These are phyloP conservation scores for Nicotiana attenuata DNA, from an alignment of 257 asterid species.

Conservation along the genomic window DNA sequence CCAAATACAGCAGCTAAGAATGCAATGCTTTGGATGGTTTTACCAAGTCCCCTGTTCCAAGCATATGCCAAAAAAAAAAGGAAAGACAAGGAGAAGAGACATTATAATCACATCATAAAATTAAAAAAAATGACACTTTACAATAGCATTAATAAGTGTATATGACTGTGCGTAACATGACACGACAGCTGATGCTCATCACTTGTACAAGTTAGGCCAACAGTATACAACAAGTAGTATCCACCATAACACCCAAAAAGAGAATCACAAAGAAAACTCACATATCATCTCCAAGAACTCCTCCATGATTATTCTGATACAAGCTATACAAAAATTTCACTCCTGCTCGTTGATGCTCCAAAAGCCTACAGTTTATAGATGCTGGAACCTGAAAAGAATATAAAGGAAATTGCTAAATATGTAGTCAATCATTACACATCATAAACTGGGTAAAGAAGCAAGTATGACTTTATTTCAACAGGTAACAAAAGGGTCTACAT, in stretches of 20 bases:
- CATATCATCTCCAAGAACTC: constrained; percentile 96
- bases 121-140: neutral
- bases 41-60: constrained; percentile 85
- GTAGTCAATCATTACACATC: constrained; percentile 6
- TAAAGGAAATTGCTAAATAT: neutral
- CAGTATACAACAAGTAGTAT: neutral
- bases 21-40: constrained; percentile 93
- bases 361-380: constrained; percentile 79
- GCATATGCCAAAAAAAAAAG: constrained; percentile 3
- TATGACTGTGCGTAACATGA: neutral
- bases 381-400: constrained; percentile 67
- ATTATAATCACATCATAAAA: neutral
- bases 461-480: neutral
- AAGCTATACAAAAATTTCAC: constrained; percentile 69
- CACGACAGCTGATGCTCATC: neutral
- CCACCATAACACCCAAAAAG: constrained; percentile 1
- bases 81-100: constrained; percentile 6
- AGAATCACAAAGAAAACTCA: constrained; percentile 31
- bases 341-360: constrained; percentile 88
- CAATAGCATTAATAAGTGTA: neutral
- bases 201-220: neutral
- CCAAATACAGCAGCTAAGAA: constrained; percentile 82
- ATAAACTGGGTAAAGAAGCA: neutral
- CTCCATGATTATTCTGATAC: constrained; percentile 91
- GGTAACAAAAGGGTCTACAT: neutral